Conservation (phyloP, 2,329 filamentous ascomycete genomes). For the Trichoderma sp. region DNA sequence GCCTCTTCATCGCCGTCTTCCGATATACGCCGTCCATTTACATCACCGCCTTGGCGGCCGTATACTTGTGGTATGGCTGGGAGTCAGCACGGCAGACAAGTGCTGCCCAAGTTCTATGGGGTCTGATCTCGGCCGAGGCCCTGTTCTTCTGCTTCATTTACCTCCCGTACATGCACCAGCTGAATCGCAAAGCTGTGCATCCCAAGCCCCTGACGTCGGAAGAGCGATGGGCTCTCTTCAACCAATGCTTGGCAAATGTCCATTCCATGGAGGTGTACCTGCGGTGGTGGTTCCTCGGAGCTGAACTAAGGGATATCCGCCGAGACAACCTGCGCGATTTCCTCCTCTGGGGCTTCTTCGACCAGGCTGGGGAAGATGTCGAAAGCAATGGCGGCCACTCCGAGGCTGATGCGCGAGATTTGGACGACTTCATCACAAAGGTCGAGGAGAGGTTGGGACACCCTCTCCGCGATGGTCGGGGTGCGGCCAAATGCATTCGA, state of each 20-base stretch:
- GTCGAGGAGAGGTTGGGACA: slow-evolving; percentile 53
- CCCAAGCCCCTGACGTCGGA: slow-evolving; percentile 41
- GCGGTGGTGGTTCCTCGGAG: slow-evolving; percentile 63
- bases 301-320: slow-evolving; percentile 53
- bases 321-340: slow-evolving; percentile 68
- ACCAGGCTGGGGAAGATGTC: slow-evolving; percentile 38
- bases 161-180: slow-evolving; percentile 39
- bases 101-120: slow-evolving; percentile 25
- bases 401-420: slow-evolving; percentile 29
- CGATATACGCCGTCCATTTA: slow-evolving; percentile 44
- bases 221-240: slow-evolving; percentile 54
- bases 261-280: slow-evolving; percentile 56
- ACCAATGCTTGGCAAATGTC: slow-evolving; percentile 53
- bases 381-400: slow-evolving; percentile 1
- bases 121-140: slow-evolving; percentile 38
- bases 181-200: slow-evolving; percentile 39
- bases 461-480: slow-evolving; percentile 51
- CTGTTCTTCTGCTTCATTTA: slow-evolving; percentile 44
- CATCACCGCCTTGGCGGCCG: slow-evolving; percentile 29
- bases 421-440: slow-evolving; percentile 47
- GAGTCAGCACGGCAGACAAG: slow-evolving; percentile 16
- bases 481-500: slow-evolving; percentile 55
- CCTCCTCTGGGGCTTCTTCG: slow-evolving; percentile 65
- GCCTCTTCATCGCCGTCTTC: slow-evolving; percentile 41
- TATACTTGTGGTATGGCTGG: slow-evolving; percentile 25